Evolutionary conservation across 2,329 filamentous ascomycete genomes (phyloP), one percentile per base, ranked within the genome.

Genomic region (Hypoxylon sp.): DNA sequence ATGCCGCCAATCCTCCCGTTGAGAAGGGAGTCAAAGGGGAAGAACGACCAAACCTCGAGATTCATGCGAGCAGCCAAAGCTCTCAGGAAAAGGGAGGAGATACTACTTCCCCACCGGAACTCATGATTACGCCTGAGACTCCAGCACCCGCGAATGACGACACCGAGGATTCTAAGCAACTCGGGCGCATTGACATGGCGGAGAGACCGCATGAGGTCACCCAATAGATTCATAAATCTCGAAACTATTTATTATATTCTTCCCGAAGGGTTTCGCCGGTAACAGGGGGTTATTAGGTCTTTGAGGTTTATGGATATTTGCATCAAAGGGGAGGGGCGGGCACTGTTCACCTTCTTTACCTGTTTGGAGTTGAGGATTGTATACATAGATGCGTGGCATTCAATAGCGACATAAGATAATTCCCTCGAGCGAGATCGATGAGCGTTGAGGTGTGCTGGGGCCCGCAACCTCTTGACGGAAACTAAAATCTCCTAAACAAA

Each of bases 91-190:
- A 56, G 55, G 1, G 64, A 61, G n/a, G 66, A 62, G 74, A 67
- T 14, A 65, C 58, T 22, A 57, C 77, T 5, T 50, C 76, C n/a
- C 76, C 83, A 0, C 85, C 85, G 0, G 78, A 84, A 42, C 73
- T 87, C 0, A 82, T 81, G 44, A 73, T 88, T n/a, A 87, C 85
- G 0, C 84, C 85, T 0, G 85, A 82, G 14, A 87, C 86, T 0
- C 85, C 86, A 2, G 79, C 78, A 0, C 75, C 79, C 0, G 65
- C 69, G 0, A 79, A 81, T 2, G 79, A 73, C 10, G 76, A 78
- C 6, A 70, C 79, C 2, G 61, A 69, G 22, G 81, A 83, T 51
- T 77, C 78, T 3, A 87, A 87, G 77, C 81, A 82, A 61, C 77
- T 86, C 4, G 83, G 82, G 6, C 77, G 79, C 54, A 75, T 82